Evolutionary conservation across 2,329 filamentous ascomycete genomes (phyloP), one percentile per base, ranked within the genome.

Genomic region (Lasiodiplodia theobromae): DNA sequence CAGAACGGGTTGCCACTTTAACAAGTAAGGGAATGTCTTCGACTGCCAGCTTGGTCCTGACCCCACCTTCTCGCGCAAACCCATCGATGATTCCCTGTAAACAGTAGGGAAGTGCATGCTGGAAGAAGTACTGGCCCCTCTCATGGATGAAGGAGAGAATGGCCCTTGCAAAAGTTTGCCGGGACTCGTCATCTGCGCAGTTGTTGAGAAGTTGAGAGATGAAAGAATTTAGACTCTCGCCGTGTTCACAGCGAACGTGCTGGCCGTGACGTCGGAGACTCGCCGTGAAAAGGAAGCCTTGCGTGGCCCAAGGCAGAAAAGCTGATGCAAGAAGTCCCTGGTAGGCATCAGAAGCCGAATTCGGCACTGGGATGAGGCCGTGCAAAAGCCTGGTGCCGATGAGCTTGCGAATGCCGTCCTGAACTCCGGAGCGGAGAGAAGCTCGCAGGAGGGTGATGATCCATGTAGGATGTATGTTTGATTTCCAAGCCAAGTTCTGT

Each of bases 271-370:
- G 74, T 11, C 72, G 72, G 11, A 84, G 70, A 4, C 75, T 78
- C 0, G 78, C 74, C 1, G 80, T 83, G 72, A 83, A 85, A 0
- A 83, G 73, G 14, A 73, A 75, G 3, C 84, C 84, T 70, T 81
- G 78, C 4, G 79, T 82, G 1, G 78, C 82, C 83, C 84, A 86
- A 2, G 82, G 82, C 4, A 86, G 74, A 60, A 85, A 81, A 0
- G 78, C 77, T 16, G 77, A 67, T 4, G 77, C 69, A 3, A 86
- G 73, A 68, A 85, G 82, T 4, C 77, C 70, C 2, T 85, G 73
- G 68, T 85, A 82, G 2, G 71, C 62, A n/a, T 74, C 68, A 58
- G 79, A 78, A 11, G 73, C 72, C 4, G 52, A 18, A n/a, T 38
- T 18, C 18, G 68, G 54, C 40, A 67, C 51, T 16, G 57, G 64